Base-by-base conservation (phyloP, 345 rosid species). In the Camelina neglecta region DNA sequence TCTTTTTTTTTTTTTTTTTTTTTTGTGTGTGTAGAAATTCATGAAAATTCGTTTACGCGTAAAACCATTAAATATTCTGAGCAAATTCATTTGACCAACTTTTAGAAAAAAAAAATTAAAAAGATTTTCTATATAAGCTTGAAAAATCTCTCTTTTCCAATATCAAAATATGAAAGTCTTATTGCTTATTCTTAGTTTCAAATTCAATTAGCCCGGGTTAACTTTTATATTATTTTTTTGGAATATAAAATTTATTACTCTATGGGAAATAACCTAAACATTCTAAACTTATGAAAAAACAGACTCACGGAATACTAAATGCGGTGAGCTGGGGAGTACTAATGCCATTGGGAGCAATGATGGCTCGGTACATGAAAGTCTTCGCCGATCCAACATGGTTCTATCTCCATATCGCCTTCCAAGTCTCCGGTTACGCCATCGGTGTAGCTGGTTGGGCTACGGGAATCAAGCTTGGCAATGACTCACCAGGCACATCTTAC, bases 401-500 rank as follows among this genome's bases (percentile, higher is more conserved):
- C 75, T 92, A 90, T 71, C 88, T 94, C 8, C 98, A 94, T 64
- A 81, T 78, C 0, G 85, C 82, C 11, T 85, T 88, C 79, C 98
- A 94, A 80, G 65, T 83, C 53, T 90, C 93, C 0, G 98, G 90
- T 63, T 94, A 92, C 33, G 67, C 59, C 0, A 75, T 94, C 12
- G 98, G 98, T 1, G 88, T 92, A 6, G 86, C 93, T 2, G 98
- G 98, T 1, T 94, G 90, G 90, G 93, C 81, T 7, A 94, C 98
- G 0, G 97, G 98, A 41, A 69, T 89, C 57, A 84, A 76, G 81
- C 97, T 92, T 15, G 97, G 95, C 11, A 85, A 83, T 1, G 93
- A 85, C 11, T 78, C 82, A 26, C 65, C 86, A 31, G 84, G 76
- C 29, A 51, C 85, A 21, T 47, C 74, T 12, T 72, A 69, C 16